Percentiles rank a stretch among this genome's conserved stretches.
phyloP scores from a whole-genome alignment of 768 basidiomycete genomes.

The Pisolithus albus region DNA sequence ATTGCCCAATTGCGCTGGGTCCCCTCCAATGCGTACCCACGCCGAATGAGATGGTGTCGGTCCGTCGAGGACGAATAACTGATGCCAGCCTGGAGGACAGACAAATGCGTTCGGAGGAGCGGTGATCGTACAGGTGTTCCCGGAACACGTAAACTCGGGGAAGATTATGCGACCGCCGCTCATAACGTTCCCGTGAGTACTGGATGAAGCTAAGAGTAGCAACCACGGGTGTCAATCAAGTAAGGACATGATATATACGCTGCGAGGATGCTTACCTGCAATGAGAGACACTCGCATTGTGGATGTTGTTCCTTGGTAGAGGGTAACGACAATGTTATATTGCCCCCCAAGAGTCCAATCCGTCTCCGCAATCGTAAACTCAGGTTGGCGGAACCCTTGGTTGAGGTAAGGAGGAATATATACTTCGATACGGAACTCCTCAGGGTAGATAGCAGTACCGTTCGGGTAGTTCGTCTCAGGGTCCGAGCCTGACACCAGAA shows the following conservation, averaged over 20 bases:
- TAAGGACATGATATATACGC: not conserved
- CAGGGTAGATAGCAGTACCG: conserved; percentile 43
- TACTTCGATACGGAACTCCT: conserved; percentile 73
- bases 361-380: conserved; percentile 46
- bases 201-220: conserved; percentile 49
- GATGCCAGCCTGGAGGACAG: conserved; percentile 72
- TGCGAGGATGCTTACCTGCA: conserved; percentile 40
- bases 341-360: conserved; percentile 58
- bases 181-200: conserved; percentile 75
- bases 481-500: conserved; percentile 73
- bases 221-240: conserved; percentile 5
- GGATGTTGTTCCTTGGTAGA: conserved; percentile 34
- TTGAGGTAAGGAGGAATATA: conserved; percentile 86
- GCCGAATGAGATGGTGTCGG: conserved; percentile 69
- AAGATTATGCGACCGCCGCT: conserved; percentile 60
- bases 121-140: conserved; percentile 67
- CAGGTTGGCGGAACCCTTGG: conserved; percentile 54
- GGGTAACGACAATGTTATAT: conserved; percentile 45
- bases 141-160: conserved; percentile 63
- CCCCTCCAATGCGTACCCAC: conserved; percentile 76
- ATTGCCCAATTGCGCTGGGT: conserved; percentile 60
- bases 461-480: conserved; percentile 45
- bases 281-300: conserved; percentile 58
- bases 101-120: conserved; percentile 66
- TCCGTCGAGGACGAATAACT: conserved; percentile 70